Percentiles rank a stretch among this genome's conserved stretches.
Evolutionary conservation across 2,329 filamentous ascomycete genomes (phyloP).

Genomic region (Colletotrichum sojae): DNA sequence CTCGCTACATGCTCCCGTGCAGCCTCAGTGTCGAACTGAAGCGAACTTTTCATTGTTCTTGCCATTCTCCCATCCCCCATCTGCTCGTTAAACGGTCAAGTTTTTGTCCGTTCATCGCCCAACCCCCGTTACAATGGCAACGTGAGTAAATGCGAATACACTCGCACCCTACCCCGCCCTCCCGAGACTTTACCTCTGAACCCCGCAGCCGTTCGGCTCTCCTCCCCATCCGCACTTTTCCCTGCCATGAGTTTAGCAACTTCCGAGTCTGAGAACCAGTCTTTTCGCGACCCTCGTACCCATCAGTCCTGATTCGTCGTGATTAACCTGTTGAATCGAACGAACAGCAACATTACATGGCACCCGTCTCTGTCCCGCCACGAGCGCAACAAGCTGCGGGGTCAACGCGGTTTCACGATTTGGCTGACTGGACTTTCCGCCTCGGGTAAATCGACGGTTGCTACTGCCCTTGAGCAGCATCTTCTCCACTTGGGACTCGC

Average conservation of each 20-base stretch:
- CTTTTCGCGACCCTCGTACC: neutral
- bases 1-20: neutral
- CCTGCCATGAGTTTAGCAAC: neutral
- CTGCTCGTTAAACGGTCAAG: neutral
- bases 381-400: slow-evolving; percentile 81
- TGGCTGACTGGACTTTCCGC: slow-evolving; percentile 98
- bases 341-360: slow-evolving; percentile 87
- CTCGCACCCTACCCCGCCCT: neutral
- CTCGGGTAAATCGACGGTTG: slow-evolving; percentile 97
- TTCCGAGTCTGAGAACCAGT: neutral
- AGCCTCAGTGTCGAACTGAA: neutral
- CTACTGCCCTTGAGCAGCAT: slow-evolving; percentile 96
- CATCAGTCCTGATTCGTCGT: neutral
- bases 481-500: slow-evolving; percentile 86
- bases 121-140: slow-evolving; percentile 46
- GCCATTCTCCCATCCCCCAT: neutral
- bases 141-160: slow-evolving; percentile 39
- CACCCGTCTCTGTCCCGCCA: slow-evolving; percentile 84
- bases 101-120: neutral
- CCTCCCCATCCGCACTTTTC: neutral
- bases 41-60: neutral
- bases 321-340: neutral
- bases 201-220: neutral
- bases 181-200: neutral
- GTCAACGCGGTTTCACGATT: slow-evolving; percentile 92